These are phyloP conservation scores for Sporisorium exsertum DNA, from an alignment of 1,284 basidiomycete species.

Conservation along the genomic window DNA sequence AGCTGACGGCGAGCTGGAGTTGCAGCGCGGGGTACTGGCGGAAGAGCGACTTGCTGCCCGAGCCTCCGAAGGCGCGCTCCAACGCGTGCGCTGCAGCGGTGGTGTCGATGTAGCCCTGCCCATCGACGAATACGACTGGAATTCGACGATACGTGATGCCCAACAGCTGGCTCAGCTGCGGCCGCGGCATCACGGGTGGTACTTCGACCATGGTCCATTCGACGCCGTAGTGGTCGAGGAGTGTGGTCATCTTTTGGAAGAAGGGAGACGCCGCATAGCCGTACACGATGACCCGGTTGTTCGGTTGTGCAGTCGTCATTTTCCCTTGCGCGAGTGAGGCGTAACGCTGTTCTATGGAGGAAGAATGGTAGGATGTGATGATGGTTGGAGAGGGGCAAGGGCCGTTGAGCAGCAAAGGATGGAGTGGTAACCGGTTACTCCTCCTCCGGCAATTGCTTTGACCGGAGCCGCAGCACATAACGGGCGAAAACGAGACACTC, in stretches of 20 bases:
- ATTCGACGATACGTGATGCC: slow-evolving; percentile 53
- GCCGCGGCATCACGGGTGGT: slow-evolving; percentile 39
- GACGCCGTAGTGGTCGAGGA: slow-evolving; percentile 44
- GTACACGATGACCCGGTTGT: slow-evolving; percentile 44
- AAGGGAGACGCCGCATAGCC: slow-evolving; percentile 49
- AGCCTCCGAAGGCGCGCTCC: slow-evolving; percentile 32
- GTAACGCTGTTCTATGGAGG: background rate
- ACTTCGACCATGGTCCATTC: slow-evolving; percentile 41
- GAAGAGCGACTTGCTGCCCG: slow-evolving; percentile 15
- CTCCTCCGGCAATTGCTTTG: slow-evolving; percentile 3
- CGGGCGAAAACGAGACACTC: background rate
- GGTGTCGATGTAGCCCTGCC: slow-evolving; percentile 45
- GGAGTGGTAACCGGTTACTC: too few relatives aligned
- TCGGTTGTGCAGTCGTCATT: slow-evolving; percentile 17
- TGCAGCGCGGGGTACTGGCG: slow-evolving; percentile 23
- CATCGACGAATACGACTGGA: slow-evolving; percentile 45
- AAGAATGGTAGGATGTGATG: background rate
- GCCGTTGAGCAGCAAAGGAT: too few relatives aligned
- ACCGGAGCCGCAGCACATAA: background rate
- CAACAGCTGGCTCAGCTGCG: slow-evolving; percentile 31
- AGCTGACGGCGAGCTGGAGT: slow-evolving; percentile 40
- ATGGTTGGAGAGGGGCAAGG: background rate
- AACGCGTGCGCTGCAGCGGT: slow-evolving; percentile 35
- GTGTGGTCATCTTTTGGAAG: slow-evolving; percentile 39
- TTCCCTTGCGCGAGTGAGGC: background rate